Conservation (phyloP, 805 yeast species). For the Gaillardinia entomophila region DNA sequence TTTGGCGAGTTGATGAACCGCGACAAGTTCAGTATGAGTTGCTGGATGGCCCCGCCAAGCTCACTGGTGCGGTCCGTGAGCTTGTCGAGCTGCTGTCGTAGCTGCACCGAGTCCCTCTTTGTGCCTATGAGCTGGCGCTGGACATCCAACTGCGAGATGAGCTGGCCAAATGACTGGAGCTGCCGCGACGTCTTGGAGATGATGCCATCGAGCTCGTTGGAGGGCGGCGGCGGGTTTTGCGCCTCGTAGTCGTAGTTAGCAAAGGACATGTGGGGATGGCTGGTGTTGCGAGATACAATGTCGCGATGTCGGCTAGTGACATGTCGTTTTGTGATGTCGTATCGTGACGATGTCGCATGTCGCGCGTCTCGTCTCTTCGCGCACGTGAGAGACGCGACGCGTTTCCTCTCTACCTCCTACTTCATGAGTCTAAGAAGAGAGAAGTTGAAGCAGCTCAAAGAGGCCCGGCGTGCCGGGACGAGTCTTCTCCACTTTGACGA, state of each 20-base stretch:
- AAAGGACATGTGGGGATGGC: slow-evolving; percentile 41
- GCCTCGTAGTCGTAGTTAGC: slow-evolving; percentile 50
- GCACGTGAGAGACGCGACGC: too few relatives aligned
- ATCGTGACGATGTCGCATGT: too few relatives aligned
- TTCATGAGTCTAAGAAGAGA: slow-evolving; percentile 18
- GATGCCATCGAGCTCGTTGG: slow-evolving; percentile 26
- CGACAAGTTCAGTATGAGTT: slow-evolving; percentile 22
- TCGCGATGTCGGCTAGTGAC: too few relatives aligned
- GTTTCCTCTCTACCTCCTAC: too few relatives aligned
- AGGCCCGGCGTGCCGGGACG: slow-evolving; percentile 57
- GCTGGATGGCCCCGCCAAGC: slow-evolving; percentile 25
- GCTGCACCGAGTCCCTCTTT: slow-evolving; percentile 35
- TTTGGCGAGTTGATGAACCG: slow-evolving; percentile 18
- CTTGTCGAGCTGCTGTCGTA: slow-evolving; percentile 32
- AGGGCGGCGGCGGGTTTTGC: slow-evolving; percentile 21
- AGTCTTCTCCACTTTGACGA: slow-evolving; percentile 30
- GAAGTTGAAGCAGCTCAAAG: slow-evolving; percentile 57
- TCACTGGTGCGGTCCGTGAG: slow-evolving; percentile 24
- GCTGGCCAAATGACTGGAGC: slow-evolving; percentile 41
- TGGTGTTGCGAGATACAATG: too few relatives aligned
- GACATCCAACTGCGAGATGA: slow-evolving; percentile 46
- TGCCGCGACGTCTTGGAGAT: slow-evolving; percentile 33
- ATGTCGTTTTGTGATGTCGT: too few relatives aligned
- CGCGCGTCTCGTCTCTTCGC: too few relatives aligned
- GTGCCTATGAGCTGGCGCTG: slow-evolving; percentile 49